Percentiles rank a stretch among this genome's conserved stretches.
These are phyloP conservation scores for Fusarium pseudonygamai DNA, from an alignment of 2,329 filamentous ascomycete species.

Conservation along the genomic window DNA sequence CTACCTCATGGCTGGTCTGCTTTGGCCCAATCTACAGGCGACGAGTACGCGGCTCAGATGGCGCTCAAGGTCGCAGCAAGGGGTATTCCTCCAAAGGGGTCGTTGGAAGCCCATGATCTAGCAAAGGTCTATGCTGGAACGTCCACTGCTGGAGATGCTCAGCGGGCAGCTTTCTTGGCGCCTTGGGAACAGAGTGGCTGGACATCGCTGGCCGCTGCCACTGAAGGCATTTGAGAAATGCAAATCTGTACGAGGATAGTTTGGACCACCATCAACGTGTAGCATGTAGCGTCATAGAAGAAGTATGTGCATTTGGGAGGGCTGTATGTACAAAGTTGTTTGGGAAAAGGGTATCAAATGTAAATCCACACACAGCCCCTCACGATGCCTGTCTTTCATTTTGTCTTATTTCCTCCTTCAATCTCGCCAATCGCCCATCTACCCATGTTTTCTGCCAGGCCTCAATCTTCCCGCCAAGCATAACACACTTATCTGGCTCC, in stretches of 20 bases:
- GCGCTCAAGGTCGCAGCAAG: constrained; percentile 81
- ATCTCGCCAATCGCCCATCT: constrained; percentile 72
- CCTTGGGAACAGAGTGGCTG: constrained; percentile 79
- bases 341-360: constrained; percentile 32
- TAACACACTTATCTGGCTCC: constrained; percentile 70
- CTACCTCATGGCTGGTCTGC: constrained; percentile 84
- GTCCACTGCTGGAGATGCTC: constrained; percentile 75
- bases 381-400: constrained; percentile 30
- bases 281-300: not conserved
- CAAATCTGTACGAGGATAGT: not conserved
- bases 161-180: constrained; percentile 80
- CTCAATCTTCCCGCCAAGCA: constrained; percentile 91
- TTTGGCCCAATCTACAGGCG: constrained; percentile 69
- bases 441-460: constrained; percentile 81
- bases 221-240: constrained; percentile 33
- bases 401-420: constrained; percentile 68
- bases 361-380: not conserved
- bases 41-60: constrained; percentile 73
- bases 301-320: not conserved
- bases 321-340: not conserved
- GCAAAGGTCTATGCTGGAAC: constrained; percentile 79
- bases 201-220: constrained; percentile 59
- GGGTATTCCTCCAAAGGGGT: constrained; percentile 76
- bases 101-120: constrained; percentile 74
- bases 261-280: constrained; percentile 4